These are phyloP conservation scores for Thymus quinquecostatus DNA, from an alignment of 257 asterid species.

Conservation along the genomic window DNA sequence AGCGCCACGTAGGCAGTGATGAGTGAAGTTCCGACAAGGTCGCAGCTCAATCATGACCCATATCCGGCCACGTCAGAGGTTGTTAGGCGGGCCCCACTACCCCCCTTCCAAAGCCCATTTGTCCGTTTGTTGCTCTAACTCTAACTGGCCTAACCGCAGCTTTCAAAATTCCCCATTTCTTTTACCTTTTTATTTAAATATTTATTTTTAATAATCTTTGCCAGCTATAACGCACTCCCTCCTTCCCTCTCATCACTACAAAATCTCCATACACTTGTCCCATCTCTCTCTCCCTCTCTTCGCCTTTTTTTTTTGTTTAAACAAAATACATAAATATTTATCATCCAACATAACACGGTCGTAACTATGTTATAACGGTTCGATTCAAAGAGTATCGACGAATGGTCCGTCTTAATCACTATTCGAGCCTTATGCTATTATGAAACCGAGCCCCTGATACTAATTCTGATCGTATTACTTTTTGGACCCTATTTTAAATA, in stretches of 20 bases:
- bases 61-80: constrained; percentile 40
- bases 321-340: too few relatives aligned
- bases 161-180: constrained; percentile 34
- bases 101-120: constrained; percentile 5
- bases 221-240: constrained; percentile 65
- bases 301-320: too few relatives aligned
- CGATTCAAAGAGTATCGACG: too few relatives aligned
- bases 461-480: too few relatives aligned
- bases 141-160: constrained; percentile 66
- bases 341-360: too few relatives aligned
- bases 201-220: constrained; percentile 23
- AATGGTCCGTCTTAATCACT: too few relatives aligned
- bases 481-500: too few relatives aligned
- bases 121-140: constrained; percentile 58
- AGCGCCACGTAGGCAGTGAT: constrained; percentile 43
- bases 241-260: neutral
- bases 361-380: too few relatives aligned
- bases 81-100: constrained; percentile 44
- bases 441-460: too few relatives aligned
- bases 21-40: constrained; percentile 51
- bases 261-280: neutral
- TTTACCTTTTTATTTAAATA: too few relatives aligned
- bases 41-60: constrained; percentile 36
- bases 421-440: too few relatives aligned
- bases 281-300: neutral